Base-by-base conservation (phyloP, 1,284 basidiomycete genomes). In the Kalmanozyma brasiliensis region DNA sequence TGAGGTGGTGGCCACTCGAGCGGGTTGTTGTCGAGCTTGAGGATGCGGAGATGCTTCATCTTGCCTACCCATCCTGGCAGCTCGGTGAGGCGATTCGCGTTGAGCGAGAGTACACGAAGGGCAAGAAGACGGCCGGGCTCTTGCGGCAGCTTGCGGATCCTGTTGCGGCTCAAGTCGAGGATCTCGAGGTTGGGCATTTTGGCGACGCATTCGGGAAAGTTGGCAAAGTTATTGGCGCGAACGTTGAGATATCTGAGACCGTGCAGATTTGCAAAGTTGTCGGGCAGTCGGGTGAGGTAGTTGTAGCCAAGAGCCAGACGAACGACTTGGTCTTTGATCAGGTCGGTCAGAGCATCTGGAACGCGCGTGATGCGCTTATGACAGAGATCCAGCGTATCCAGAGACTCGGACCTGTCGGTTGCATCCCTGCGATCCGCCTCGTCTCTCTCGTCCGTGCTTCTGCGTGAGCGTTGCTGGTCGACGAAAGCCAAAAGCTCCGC, bases 121-220 rank as follows among this genome's bases (percentile, higher is more conserved):
- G 90, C 87, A 47, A 87, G 84, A 16, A 98, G 86, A 6, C 89
- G 87, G 16, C 94, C 94, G 4, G 94, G 91, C 56, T 89, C 85
- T 2, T 87, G 84, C 9, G 95, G 95, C 33, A 98, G 84, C 44
- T 86, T 84, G 76, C 88, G 89, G 77, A 98, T 88, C 84, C 90
- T 93, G 85, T 98, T 98, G 70, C 92, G 89, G 71, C 92, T 94
- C 44, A 98, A 87, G 83, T 98, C 95, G 62, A 98, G 85, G 56
- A 95, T 96, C 83, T 98, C 94, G 63, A 98, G 86, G 4, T 90
- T 89, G 7, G 91, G 88, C 85, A 98, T 89, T 26, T 55, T 24
- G 41, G 52, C 59, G 22, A 61, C 93, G 53, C 93, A 91, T 63
- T 89, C 87, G 10, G 95, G 95, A 75, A 98, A 92, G 16, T 87